Base-by-base conservation (phyloP, 1,284 basidiomycete species). In the Leccinum griseonigrum region DNA sequence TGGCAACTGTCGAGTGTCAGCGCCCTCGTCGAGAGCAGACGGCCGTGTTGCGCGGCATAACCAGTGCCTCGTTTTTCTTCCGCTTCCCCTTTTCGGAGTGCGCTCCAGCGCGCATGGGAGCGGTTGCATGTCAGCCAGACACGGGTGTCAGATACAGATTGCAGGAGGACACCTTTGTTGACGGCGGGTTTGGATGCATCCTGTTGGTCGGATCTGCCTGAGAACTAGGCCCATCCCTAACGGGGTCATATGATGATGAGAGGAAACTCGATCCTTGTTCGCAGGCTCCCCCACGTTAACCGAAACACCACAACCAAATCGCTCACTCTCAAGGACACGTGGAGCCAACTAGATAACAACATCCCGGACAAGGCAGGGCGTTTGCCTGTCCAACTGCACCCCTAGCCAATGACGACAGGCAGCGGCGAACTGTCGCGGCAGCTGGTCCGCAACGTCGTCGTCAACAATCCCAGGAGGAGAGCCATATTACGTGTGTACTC, bases 201-300 rank as follows among this genome's bases (percentile, higher is more conserved):
- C 40, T 58, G 56, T 58, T 16, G 36, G 62, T 71, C 71, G 71
- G 69, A 74, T 74, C 70, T 71, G 66, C 61, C 68, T 74, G 72
- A 73, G 72, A 74, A 71, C 52, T 56, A 54, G 28, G 28, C 28
- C 43, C 58, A 58, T 5, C 61, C 56, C 28, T 54, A 67, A 62
- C 60, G 57, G 68, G 66, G 61, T 55, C 32, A 61, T 38, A 60
- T 71, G 68, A 48, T 48, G 46, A 71, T 69, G 67, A 67, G 64
- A 70, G 64, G 48, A 29, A 22, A 48, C 43, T 28, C 36, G 53
- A 53, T 29, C 53, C 46, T 29, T 29, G 56, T 67, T 67, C 68
- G 60, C 66, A 67, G 66, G 63, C 38, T 52, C 29, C 26, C 26
- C 64, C 62, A 66, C 65, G 54, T 65, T 60, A 56, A 68, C 65